Evolutionary conservation across 2,329 filamentous ascomycete species (phyloP).

Genomic region (Ophiostoma piceae): DNA sequence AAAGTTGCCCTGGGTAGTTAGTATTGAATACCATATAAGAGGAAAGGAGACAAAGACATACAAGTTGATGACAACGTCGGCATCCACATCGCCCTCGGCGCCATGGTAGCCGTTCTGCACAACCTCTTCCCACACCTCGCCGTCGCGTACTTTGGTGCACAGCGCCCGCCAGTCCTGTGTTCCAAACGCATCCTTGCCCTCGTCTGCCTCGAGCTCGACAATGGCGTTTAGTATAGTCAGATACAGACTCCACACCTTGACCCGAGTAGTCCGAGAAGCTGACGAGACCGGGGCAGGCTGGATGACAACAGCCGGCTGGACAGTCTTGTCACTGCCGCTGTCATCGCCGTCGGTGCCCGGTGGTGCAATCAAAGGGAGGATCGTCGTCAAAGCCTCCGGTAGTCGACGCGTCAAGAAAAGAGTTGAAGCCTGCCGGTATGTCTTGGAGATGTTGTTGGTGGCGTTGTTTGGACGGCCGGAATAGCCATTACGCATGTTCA

Average conservation of each 20-base stretch:
- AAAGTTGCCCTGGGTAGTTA: constrained; percentile 67
- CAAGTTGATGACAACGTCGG: constrained; percentile 89
- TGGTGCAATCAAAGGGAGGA: constrained; percentile 74
- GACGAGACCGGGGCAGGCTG: constrained; percentile 69
- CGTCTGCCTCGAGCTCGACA: constrained; percentile 79
- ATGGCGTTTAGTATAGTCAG: constrained; percentile 89
- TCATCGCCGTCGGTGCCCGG: constrained; percentile 38
- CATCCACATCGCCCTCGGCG: constrained; percentile 69
- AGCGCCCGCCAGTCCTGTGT: constrained; percentile 77
- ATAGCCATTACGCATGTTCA: constrained; percentile 51
- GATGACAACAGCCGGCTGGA: constrained; percentile 21
- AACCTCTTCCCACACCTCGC: constrained; percentile 91
- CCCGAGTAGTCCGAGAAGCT: constrained; percentile 73
- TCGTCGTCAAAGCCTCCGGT: constrained; percentile 78
- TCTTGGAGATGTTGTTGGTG: constrained; percentile 67
- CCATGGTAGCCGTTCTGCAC: constrained; percentile 82
- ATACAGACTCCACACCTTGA: constrained; percentile 98
- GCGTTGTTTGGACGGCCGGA: constrained; percentile 17
- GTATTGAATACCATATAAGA: constrained; percentile 22
- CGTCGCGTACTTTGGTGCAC: constrained; percentile 78
- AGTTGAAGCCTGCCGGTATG: constrained; percentile 89
- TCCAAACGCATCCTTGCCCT: constrained; percentile 85
- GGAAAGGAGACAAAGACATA: constrained; percentile 41
- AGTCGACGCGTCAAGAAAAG: constrained; percentile 91
- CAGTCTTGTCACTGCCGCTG: constrained; percentile 5